Percentiles rank a stretch among this genome's conserved stretches.
Evolutionary conservation across 495 filamentous ascomycete species (phyloP).

Genomic region (Corynascus novoguineensis): DNA sequence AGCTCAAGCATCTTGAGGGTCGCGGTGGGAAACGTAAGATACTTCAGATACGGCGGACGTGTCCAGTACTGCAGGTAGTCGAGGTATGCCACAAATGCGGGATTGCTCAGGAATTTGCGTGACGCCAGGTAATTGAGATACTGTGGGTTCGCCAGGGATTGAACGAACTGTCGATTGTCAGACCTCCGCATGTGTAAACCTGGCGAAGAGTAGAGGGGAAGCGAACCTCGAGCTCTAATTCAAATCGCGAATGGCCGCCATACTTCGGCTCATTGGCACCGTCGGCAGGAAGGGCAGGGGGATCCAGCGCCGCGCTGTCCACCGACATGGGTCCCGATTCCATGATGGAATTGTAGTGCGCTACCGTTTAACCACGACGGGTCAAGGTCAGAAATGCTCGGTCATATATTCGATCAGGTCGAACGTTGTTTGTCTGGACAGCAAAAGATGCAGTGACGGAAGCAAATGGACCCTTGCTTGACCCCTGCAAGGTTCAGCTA

Average conservation of each 20-base stretch:
- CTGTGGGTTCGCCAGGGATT: constrained; percentile 75
- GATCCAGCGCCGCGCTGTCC: constrained; percentile 27
- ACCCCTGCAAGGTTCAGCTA: neutral
- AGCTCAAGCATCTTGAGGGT: constrained; percentile 78
- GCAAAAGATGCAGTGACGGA: too few species aligned
- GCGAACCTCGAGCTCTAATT: constrained; percentile 67
- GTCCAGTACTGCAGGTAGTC: constrained; percentile 80
- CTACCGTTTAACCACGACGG: too few species aligned
- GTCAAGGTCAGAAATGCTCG: too few species aligned
- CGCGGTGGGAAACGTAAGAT: constrained; percentile 73
- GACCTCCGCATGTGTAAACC: neutral
- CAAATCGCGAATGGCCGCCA: constrained; percentile 64
- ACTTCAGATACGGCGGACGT: constrained; percentile 75
- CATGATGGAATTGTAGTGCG: constrained; percentile 21
- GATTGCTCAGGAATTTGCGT: constrained; percentile 54
- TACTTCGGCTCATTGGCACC: constrained; percentile 43
- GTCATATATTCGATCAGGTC: too few species aligned
- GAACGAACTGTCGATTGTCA: constrained; percentile 61
- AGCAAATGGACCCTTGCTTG: neutral
- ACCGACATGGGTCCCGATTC: constrained; percentile 31
- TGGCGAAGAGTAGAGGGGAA: neutral
- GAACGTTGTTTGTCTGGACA: too few species aligned
- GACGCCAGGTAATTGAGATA: constrained; percentile 80
- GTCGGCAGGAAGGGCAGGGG: constrained; percentile 23
- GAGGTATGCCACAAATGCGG: constrained; percentile 74